Evolutionary conservation across 768 basidiomycete genomes (phyloP), one percentile per base, ranked within the genome.

Genomic region (Hygrophorus russula): DNA sequence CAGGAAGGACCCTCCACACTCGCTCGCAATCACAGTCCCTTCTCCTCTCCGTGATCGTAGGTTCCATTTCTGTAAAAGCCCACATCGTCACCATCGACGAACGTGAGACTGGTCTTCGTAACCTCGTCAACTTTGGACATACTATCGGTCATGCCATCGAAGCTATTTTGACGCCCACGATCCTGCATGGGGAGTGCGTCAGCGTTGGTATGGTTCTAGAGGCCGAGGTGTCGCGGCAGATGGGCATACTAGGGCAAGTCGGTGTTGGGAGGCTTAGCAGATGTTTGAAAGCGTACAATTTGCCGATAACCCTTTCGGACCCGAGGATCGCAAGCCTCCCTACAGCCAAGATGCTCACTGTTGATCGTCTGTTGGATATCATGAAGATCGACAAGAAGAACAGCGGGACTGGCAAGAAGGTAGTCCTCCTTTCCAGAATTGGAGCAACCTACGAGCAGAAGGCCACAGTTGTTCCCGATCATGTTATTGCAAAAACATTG

Each of bases 371-470:
- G 9, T 72, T 97, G 32, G 89, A 96, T 59, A 83, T 94, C 56
- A 97, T 97, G 94, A 76, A 71, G 46, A 76, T 94, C 48, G 93
- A 99, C 72, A 99, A 99, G 71, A 98, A 99, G 73, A 98, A 98
- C 59, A 82, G 82, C 46, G 93, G 94, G 0, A 63, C 74, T 2
- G 80, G 80, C 57, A 99, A 98, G 70, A 97, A 94, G 66, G 74
- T 98, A 47, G 96, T 98, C 42, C 71, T 99, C 36, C 73, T 98
- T 32, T 82, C 82, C 35, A 74, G 79, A 47, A 97, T 99, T 51
- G 96, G 96, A 40, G 82, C 80, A 50, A 96, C 91, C 0, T 80
- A 81, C 57, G 96, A 99, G 62, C 82, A 80, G 50, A 87, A 85
- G 62, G 96, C 96, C 6, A 90, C 89, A 1, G 78, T 75, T 27